Base-by-base conservation (phyloP, 805 yeast species). In the Ogataea saltuana region DNA sequence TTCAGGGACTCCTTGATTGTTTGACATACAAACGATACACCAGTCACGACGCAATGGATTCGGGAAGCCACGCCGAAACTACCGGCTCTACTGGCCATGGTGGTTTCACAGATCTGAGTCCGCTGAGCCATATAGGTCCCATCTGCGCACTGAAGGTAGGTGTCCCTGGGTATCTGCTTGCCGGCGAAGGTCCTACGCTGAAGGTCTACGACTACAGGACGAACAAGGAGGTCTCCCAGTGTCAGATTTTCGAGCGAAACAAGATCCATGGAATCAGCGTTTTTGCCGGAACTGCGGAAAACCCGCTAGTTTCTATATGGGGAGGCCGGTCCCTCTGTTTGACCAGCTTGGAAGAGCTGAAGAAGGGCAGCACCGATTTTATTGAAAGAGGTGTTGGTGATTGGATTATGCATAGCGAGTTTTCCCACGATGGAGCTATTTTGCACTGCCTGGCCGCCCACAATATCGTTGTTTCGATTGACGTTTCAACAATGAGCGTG, bases 241-340 rank as follows among this genome's bases (percentile, higher is more conserved):
- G 67, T 29, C 70, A 71, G 41, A 61, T 87, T 1, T 85, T 91
- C 60, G 60, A 63, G n/a, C 70, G 80, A 41, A 87, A 88, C 63
- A 90, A 88, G 58, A 81, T 91, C 27, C 97, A 91, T 59, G 85
- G 88, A n/a, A 78, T 91, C 23, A 61, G 72, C 2, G 60, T 78
- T 2, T 41, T 25, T 12, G n/a, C 10, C 12, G n/a, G 4, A 5
- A 52, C 17, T 33, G 34, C 9, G 7, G 63, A 60, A 4, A 63
- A 65, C 1, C 65, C 62, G 1, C 46, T 77, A 0, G 33, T 62
- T 6, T 54, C 59, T 2, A 65, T 79, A 1, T 80, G 78, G 68
- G 98, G 98, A 29, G 90, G 85, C 2, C 72, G 87, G 44, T 85
- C 95, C 1, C 69, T 86, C 35, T 65, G 75, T 6, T 56, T 83